Evolutionary conservation across 2,329 filamentous ascomycete species (phyloP).

Genomic region (Mycosphaerella arachidis): DNA sequence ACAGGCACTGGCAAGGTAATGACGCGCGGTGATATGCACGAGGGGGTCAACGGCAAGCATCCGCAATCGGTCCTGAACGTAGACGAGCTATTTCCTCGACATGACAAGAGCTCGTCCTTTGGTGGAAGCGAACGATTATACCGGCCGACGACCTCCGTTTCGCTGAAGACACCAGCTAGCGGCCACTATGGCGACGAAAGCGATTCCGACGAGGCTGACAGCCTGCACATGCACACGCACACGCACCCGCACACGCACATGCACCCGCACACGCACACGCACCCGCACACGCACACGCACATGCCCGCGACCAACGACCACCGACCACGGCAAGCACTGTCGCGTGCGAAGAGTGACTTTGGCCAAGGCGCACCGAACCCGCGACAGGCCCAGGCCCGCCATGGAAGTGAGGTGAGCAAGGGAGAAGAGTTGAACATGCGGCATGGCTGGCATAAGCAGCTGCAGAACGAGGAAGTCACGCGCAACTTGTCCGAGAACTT

Average conservation of each 20-base stretch:
- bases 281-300: constrained; percentile 29
- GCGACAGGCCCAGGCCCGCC: constrained; percentile 6
- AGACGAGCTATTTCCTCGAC: constrained; percentile 5
- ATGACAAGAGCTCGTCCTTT: constrained; percentile 14
- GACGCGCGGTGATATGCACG: constrained; percentile 23
- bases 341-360: constrained; percentile 20
- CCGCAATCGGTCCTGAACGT: constrained; percentile 24
- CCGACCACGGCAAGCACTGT: constrained; percentile 11
- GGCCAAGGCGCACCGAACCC: constrained; percentile 1
- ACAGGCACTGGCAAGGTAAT: constrained; percentile 13
- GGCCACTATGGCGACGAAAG: constrained; percentile 31
- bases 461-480: constrained; percentile 78
- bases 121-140: constrained; percentile 10
- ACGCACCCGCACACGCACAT: neutral
- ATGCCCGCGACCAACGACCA: constrained; percentile 32
- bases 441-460: constrained; percentile 90
- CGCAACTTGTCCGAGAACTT: constrained; percentile 77
- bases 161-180: constrained; percentile 12
- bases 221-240: constrained; percentile 47
- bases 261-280: constrained; percentile 51
- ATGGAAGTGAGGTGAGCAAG: constrained; percentile 9
- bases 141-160: constrained; percentile 13
- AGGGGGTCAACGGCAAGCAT: constrained; percentile 24
- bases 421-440: constrained; percentile 46
- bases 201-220: constrained; percentile 28